Evolutionary conservation across 495 filamentous ascomycete species (phyloP).

Genomic region (Hamigera avellanea): DNA sequence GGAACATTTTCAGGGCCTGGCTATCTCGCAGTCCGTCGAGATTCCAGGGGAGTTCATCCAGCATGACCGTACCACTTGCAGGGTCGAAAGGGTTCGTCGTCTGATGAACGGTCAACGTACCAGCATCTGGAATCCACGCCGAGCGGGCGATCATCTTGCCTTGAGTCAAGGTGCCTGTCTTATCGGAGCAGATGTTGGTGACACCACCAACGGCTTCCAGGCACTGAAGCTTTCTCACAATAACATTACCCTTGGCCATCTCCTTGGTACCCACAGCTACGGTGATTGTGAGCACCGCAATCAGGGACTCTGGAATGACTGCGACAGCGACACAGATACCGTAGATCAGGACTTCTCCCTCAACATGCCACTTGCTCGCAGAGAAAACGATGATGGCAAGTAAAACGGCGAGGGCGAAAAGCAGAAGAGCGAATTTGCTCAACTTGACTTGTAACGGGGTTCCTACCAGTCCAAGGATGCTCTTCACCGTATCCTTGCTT

Average conservation of each 20-base stretch:
- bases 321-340: slow-evolving; percentile 67
- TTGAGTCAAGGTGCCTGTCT: slow-evolving; percentile 75
- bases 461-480: slow-evolving; percentile 63
- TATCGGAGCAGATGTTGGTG: slow-evolving; percentile 83
- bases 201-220: slow-evolving; percentile 76
- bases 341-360: slow-evolving; percentile 68
- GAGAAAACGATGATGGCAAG: slow-evolving; percentile 72
- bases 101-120: slow-evolving; percentile 43
- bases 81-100: slow-evolving; percentile 47
- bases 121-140: slow-evolving; percentile 59
- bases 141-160: slow-evolving; percentile 68
- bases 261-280: slow-evolving; percentile 59
- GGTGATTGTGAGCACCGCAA: slow-evolving; percentile 64
- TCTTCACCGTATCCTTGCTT: slow-evolving; percentile 42
- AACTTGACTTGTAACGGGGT: slow-evolving; percentile 77
- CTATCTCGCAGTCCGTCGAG: slow-evolving; percentile 11
- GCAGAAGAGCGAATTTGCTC: slow-evolving; percentile 59
- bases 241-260: slow-evolving; percentile 67
- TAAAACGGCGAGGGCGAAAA: slow-evolving; percentile 64
- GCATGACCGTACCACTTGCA: slow-evolving; percentile 49
- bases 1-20: slow-evolving; percentile 46
- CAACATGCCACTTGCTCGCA: slow-evolving; percentile 58
- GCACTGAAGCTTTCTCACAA: slow-evolving; percentile 68
- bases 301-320: slow-evolving; percentile 63
- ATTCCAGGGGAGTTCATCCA: slow-evolving; percentile 23